Evolutionary conservation across 768 basidiomycete genomes (phyloP).

Genomic region (Lactarius sp.): DNA sequence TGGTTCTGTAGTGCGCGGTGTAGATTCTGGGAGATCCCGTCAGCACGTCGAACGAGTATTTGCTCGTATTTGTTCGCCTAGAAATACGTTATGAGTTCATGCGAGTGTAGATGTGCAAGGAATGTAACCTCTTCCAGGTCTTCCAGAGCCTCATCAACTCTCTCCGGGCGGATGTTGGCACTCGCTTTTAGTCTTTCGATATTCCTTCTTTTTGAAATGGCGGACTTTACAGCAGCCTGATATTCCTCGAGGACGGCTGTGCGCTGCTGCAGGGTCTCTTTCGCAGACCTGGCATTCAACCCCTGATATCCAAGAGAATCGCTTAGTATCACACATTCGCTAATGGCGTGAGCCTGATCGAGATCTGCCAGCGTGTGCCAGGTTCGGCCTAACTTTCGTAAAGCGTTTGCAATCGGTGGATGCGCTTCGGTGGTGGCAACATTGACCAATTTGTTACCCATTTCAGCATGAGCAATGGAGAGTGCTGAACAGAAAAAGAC

Average conservation of each 20-base stretch:
- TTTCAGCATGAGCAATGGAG: slow-evolving; percentile 74
- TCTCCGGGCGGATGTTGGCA: slow-evolving; percentile 77
- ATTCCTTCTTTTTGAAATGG: slow-evolving; percentile 87
- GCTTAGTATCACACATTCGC: slow-evolving; percentile 93
- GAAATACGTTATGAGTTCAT: slow-evolving; percentile 19
- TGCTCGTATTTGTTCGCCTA: slow-evolving; percentile 91
- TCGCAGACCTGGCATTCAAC: slow-evolving; percentile 93
- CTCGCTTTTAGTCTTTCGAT: slow-evolving; percentile 88
- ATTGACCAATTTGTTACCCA: slow-evolving; percentile 89
- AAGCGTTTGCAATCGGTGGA: slow-evolving; percentile 73
- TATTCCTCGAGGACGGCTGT: slow-evolving; percentile 92
- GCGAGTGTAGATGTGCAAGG: background rate
- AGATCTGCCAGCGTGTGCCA: slow-evolving; percentile 88
- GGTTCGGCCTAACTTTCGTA: slow-evolving; percentile 80
- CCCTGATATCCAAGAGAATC: slow-evolving; percentile 96
- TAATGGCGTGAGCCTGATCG: slow-evolving; percentile 86
- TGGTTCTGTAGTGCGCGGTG: slow-evolving; percentile 83
- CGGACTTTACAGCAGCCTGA: slow-evolving; percentile 85
- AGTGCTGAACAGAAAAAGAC: slow-evolving; percentile 48
- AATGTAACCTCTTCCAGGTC: slow-evolving; percentile 81
- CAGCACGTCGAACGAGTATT: slow-evolving; percentile 74
- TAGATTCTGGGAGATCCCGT: slow-evolving; percentile 91
- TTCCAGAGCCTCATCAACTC: slow-evolving; percentile 86
- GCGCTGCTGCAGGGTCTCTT: slow-evolving; percentile 87
- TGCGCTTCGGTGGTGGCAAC: slow-evolving; percentile 88